Conservation (phyloP, 129 eudicot genomes). For the Pseudognaphalium luteoalbum region DNA sequence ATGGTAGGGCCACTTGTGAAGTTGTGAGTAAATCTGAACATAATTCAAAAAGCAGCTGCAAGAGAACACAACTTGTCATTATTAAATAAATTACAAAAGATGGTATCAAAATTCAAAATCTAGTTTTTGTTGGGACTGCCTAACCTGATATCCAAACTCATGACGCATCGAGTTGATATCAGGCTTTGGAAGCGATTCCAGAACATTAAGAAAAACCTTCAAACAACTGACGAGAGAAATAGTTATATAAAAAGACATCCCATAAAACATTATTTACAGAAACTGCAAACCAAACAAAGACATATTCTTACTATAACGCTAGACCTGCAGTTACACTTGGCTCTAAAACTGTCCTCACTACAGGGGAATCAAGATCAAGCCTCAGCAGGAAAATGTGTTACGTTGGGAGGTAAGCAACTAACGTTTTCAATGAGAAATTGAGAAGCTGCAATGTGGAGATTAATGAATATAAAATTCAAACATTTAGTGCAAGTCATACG, state of each 20-base stretch:
- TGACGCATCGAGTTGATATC: slow-evolving; percentile 75
- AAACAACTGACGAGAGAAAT: slow-evolving; percentile 60
- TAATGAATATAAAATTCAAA: not conserved
- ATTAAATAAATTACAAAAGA: slow-evolving; percentile 15
- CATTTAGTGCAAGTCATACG: not conserved
- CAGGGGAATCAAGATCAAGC: slow-evolving; percentile 74
- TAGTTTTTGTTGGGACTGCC: slow-evolving; percentile 5
- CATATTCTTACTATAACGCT: not conserved
- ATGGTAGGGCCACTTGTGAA: slow-evolving; percentile 71
- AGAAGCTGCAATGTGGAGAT: slow-evolving; percentile 57
- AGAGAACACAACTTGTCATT: not conserved
- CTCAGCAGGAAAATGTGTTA: slow-evolving; percentile 73
- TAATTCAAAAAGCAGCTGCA: slow-evolving; percentile 91
- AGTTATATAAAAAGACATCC: not conserved
- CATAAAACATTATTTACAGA: slow-evolving; percentile 17
- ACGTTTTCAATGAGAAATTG: slow-evolving; percentile 76
- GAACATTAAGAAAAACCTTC: slow-evolving; percentile 92
- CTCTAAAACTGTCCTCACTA: slow-evolving; percentile 76
- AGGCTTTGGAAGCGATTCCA: slow-evolving; percentile 77
- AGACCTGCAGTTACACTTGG: slow-evolving; percentile 90
- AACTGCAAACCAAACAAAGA: slow-evolving; percentile 45
- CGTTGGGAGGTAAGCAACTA: slow-evolving; percentile 82
- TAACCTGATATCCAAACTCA: slow-evolving; percentile 95
- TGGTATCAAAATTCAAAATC: not conserved
- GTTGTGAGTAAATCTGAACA: slow-evolving; percentile 75